Conservation (phyloP, 2,329 filamentous ascomycete species). For the Arthrobotrys pseudoclavata region DNA sequence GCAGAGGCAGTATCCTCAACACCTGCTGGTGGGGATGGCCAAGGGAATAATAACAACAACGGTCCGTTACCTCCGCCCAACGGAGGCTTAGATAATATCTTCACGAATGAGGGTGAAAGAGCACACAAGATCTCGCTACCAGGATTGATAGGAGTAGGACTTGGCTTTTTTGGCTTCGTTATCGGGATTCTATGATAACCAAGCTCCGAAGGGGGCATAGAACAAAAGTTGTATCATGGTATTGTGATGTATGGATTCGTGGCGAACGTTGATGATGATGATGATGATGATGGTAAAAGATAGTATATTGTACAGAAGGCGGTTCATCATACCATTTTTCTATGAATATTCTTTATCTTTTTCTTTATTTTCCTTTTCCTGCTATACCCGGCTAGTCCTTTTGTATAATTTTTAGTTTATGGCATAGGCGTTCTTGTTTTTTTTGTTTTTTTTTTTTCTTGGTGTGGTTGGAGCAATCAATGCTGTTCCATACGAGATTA, state of each 20-base stretch:
- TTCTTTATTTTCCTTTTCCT: not conserved
- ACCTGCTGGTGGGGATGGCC: not conserved
- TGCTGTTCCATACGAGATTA: not conserved
- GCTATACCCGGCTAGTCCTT: constrained; percentile 9
- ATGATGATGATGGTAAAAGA: no score
- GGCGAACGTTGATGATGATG: not conserved
- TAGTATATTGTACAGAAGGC: constrained; percentile 3
- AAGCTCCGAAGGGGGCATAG: not conserved
- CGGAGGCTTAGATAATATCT: constrained; percentile 51
- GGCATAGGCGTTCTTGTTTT: constrained; percentile 10
- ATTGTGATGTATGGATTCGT: not conserved
- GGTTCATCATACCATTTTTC: not conserved
- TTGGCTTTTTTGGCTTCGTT: constrained; percentile 34
- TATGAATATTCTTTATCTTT: not conserved
- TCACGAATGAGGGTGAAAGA: constrained; percentile 31
- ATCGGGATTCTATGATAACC: constrained; percentile 34
- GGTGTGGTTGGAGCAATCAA: not conserved
- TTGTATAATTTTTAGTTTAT: constrained; percentile 28
- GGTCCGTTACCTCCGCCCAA: constrained; percentile 53
- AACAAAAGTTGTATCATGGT: constrained; percentile 4
- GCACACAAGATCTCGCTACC: not conserved
- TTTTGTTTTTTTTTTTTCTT: not conserved
- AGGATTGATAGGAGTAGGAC: not conserved
- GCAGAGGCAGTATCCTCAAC: constrained; percentile 27
- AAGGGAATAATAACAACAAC: constrained; percentile 15